Evolutionary conservation across 768 basidiomycete species (phyloP).

Genomic region (Cubamyces lactineus): DNA sequence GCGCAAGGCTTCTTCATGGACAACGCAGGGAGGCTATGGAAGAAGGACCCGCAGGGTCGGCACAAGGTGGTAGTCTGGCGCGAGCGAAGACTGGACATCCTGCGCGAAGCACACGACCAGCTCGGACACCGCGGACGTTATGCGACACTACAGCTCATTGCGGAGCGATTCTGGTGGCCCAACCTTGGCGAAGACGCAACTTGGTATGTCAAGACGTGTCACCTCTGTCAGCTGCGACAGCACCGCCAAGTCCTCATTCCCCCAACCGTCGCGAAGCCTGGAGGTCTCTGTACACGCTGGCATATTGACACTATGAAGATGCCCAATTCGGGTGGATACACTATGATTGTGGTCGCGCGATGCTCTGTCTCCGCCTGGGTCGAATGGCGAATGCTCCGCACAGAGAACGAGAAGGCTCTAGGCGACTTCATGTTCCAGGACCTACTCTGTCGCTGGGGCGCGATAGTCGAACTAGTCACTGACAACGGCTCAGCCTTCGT

Average conservation of each 20-base stretch:
- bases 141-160: constrained; percentile 10
- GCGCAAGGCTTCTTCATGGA: constrained; percentile 7
- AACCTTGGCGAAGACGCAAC: too few species aligned
- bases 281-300: too few species aligned
- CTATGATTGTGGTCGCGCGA: constrained; percentile 39
- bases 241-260: too few species aligned
- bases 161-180: too few species aligned
- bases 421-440: constrained; percentile 41
- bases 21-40: constrained; percentile 21
- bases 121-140: constrained; percentile 28
- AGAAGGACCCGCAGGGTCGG: too few species aligned
- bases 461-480: constrained; percentile 40
- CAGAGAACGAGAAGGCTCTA: constrained; percentile 34
- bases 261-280: too few species aligned
- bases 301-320: too few species aligned
- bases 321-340: too few species aligned
- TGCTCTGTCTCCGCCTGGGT: constrained; percentile 39
- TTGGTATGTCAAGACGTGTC: too few species aligned
- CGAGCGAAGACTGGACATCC: neutral
- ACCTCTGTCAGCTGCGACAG: too few species aligned
- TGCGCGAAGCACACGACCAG: constrained; percentile 20
- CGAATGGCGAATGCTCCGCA: constrained; percentile 35
- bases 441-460: constrained; percentile 43
- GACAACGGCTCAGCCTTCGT: constrained; percentile 44
- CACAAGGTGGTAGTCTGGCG: too few species aligned